A percentile compares a stretch with the other conserved stretches of the same genome.
phyloP scores from a whole-genome alignment of 1,284 basidiomycete species.

The Rhodofomes roseus region DNA sequence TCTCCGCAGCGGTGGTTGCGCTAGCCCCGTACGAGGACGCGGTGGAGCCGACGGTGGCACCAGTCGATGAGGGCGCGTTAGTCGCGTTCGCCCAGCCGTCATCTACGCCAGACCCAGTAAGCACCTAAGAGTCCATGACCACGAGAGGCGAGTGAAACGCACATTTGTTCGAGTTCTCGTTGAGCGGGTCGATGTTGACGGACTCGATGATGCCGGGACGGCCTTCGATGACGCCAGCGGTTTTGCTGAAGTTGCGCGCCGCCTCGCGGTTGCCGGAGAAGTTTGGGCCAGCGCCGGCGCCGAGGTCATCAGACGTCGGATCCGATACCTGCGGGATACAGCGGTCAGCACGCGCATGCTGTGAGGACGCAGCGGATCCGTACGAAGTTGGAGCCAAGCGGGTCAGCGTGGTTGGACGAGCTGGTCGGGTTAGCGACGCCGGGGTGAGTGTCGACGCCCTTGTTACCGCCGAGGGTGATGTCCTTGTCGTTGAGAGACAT shows the following conservation, averaged over 20 bases:
- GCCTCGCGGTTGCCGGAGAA: conserved; percentile 37
- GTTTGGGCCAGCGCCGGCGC: conserved; percentile 38
- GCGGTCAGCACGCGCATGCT: background rate
- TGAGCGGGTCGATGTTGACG: conserved; percentile 47
- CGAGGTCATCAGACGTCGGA: conserved; percentile 34
- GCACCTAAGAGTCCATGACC: no score
- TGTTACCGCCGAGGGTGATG: conserved; percentile 26
- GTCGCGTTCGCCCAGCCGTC: conserved; percentile 41
- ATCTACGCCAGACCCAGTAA: conserved; percentile 22
- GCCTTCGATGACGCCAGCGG: conserved; percentile 46
- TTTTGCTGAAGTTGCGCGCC: conserved; percentile 33
- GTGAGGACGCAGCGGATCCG: conserved; percentile 11
- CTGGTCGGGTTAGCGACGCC: conserved; percentile 44
- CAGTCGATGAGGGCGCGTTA: conserved; percentile 1
- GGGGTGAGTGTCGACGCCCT: conserved; percentile 37
- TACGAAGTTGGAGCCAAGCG: conserved; percentile 41
- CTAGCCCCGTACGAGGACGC: conserved; percentile 14
- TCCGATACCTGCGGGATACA: conserved; percentile 33
- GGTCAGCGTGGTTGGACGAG: conserved; percentile 33
- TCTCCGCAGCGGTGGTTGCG: conserved; percentile 10
- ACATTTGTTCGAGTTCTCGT: conserved; percentile 43
- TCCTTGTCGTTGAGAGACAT: conserved; percentile 34
- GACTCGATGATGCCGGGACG: conserved; percentile 51
- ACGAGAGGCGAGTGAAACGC: conserved; percentile 2
- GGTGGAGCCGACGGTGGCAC: conserved; percentile 13